Conservation (phyloP, 352 stramenopile genomes). For the Globisporangium splendens region DNA sequence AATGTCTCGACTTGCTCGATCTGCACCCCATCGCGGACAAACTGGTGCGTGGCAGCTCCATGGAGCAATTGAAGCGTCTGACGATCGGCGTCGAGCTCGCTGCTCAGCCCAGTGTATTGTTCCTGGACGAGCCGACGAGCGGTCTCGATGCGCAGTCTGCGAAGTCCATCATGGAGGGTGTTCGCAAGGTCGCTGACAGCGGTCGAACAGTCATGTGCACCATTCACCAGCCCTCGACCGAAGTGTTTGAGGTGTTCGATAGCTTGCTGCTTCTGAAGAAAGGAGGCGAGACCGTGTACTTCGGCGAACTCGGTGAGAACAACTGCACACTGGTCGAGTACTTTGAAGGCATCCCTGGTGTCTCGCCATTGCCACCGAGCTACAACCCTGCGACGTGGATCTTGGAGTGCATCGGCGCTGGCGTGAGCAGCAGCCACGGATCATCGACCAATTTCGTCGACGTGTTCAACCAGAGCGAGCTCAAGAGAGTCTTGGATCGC, state of each 20-base stretch:
- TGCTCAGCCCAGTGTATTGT: slow-evolving; percentile 56
- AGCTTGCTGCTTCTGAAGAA: slow-evolving; percentile 51
- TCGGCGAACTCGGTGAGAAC: not conserved
- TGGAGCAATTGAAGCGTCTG: slow-evolving; percentile 25
- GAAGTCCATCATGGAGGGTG: slow-evolving; percentile 51
- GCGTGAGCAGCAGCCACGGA: slow-evolving; percentile 3
- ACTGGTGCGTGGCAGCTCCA: slow-evolving; percentile 17
- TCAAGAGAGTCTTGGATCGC: slow-evolving; percentile 18
- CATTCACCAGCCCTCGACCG: slow-evolving; percentile 79
- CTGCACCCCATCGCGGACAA: slow-evolving; percentile 14
- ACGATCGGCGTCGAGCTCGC: slow-evolving; percentile 82
- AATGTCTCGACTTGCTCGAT: slow-evolving; percentile 21
- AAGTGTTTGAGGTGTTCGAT: slow-evolving; percentile 77
- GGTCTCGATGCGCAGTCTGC: slow-evolving; percentile 29
- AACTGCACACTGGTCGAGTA: too few species aligned
- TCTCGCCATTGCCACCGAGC: too few species aligned
- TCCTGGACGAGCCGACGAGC: slow-evolving; percentile 47
- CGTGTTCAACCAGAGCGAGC: slow-evolving; percentile 31
- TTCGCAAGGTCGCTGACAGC: slow-evolving; percentile 13
- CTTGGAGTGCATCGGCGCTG: not conserved
- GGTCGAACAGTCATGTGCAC: slow-evolving; percentile 41
- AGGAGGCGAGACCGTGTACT: slow-evolving; percentile 13
- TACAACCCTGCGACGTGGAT: too few species aligned
- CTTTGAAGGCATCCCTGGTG: too few species aligned
- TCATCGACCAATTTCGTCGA: slow-evolving; percentile 28